Conservation (phyloP, 805 yeast species). For the Teunomyces aglyptinius region DNA sequence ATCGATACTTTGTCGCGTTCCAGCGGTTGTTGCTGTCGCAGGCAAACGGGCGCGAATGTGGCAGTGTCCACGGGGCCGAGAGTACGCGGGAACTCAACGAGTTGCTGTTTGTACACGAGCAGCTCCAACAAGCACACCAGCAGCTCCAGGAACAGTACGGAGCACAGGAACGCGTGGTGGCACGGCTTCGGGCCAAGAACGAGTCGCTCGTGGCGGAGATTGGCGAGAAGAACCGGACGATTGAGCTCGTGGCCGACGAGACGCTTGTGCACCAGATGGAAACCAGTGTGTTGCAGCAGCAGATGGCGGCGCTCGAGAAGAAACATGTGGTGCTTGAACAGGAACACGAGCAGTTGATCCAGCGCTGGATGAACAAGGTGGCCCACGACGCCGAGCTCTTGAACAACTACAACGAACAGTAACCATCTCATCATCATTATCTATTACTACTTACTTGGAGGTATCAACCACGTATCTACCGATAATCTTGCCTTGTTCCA, state of each 20-base stretch:
- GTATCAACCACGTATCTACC: conserved; percentile 48
- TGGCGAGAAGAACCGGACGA: conserved; percentile 51
- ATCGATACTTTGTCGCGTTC: conserved; percentile 33
- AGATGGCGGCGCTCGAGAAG: conserved; percentile 32
- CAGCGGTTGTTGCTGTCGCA: conserved; percentile 23
- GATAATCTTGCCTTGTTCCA: conserved; percentile 42
- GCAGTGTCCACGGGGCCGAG: conserved; percentile 5
- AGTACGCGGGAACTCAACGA: conserved; percentile 7
- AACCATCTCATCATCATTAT: neutral
- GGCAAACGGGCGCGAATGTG: conserved; percentile 2
- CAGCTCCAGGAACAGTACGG: conserved; percentile 9
- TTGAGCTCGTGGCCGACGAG: conserved; percentile 67
- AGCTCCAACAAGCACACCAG: conserved; percentile 3
- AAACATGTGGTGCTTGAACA: conserved; percentile 13
- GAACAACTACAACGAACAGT: conserved; percentile 44
- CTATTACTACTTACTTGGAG: conserved; percentile 22
- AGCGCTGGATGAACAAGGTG: conserved; percentile 45
- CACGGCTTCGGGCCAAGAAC: conserved; percentile 18
- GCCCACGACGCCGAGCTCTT: conserved; percentile 57
- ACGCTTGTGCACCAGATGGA: conserved; percentile 60
- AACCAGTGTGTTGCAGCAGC: conserved; percentile 41
- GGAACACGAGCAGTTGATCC: conserved; percentile 52
- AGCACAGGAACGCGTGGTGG: conserved; percentile 16
- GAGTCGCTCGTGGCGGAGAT: conserved; percentile 26
- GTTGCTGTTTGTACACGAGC: conserved; percentile 4